A percentile compares a stretch with the other conserved stretches of the same genome.
Evolutionary conservation across 768 basidiomycete genomes (phyloP).

Genomic region (Suillus weaverae): DNA sequence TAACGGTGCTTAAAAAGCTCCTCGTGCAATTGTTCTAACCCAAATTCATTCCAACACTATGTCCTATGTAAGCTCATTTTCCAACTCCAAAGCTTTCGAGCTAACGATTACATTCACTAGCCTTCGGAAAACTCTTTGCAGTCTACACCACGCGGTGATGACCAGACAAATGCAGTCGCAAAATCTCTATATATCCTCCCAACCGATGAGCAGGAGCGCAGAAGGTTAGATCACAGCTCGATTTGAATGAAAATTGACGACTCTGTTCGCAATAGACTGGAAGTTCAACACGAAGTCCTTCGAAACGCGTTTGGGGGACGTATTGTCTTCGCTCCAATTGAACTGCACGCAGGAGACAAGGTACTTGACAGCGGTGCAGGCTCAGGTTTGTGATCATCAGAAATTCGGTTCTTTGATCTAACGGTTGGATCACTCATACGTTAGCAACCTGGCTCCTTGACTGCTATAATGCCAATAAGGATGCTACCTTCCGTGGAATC

Average conservation of each 20-base stretch:
- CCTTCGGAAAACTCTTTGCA: not conserved
- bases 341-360: conserved; percentile 17
- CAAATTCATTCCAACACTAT: not conserved
- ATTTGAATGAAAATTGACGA: not conserved
- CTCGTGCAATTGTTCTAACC: too few species aligned
- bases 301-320: conserved; percentile 23
- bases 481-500: conserved; percentile 24
- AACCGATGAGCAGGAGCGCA: conserved; percentile 26
- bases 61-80: not conserved
- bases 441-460: conserved; percentile 27
- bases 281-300: conserved; percentile 20
- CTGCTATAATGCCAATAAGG: conserved; percentile 15
- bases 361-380: conserved; percentile 26
- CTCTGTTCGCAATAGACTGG: conserved; percentile 9
- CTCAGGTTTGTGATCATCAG: conserved; percentile 13
- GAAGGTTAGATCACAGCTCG: conserved; percentile 14
- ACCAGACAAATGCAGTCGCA: not conserved
- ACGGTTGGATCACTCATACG: not conserved
- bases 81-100: not conserved
- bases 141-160: not conserved
- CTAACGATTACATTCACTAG: not conserved
- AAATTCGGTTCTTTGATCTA: not conserved
- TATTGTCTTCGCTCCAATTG: conserved; percentile 21
- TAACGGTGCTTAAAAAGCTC: not conserved
- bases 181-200: conserved; percentile 23